Evolutionary conservation across 768 basidiomycete genomes (phyloP).

Genomic region (Tricholoma furcatifolium): DNA sequence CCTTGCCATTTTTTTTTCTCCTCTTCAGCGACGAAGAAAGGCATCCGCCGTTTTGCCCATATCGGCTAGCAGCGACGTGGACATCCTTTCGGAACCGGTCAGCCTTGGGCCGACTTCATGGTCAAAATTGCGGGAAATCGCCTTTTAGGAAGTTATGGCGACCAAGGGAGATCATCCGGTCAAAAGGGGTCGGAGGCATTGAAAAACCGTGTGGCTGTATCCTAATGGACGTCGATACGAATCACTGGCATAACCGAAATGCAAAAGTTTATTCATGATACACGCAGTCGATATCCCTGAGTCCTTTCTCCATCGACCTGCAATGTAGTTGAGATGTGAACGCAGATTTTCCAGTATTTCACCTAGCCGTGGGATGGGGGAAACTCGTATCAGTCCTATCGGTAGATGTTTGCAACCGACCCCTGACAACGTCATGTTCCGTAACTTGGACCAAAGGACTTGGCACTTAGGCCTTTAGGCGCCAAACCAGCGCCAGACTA

Average conservation of each 20-base stretch:
- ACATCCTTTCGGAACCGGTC: not conserved
- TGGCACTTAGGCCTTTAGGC: no score
- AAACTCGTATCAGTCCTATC: slow-evolving; percentile 9
- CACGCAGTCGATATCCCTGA: not conserved
- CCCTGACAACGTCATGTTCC: not conserved
- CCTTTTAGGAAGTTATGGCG: not conserved
- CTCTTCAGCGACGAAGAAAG: not conserved
- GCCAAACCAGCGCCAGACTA: no score
- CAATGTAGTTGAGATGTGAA: no score
- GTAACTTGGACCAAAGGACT: no score
- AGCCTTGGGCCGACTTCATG: not conserved
- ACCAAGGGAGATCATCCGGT: slow-evolving; percentile 9
- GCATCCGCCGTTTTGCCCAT: not conserved
- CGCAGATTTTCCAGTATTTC: not conserved
- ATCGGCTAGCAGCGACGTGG: not conserved
- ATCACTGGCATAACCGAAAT: not conserved
- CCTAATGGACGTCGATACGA: slow-evolving; percentile 21
- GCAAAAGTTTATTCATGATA: not conserved
- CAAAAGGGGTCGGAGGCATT: slow-evolving; percentile 29
- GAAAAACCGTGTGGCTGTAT: slow-evolving; percentile 28
- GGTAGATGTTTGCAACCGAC: slow-evolving; percentile 16
- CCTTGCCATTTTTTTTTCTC: not conserved
- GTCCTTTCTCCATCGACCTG: no score
- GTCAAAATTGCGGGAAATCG: not conserved
- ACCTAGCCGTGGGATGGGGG: not conserved